Percentiles rank a stretch among this genome's conserved stretches.
phyloP scores from a whole-genome alignment of 306 rosid species.

The Prunus mira region DNA sequence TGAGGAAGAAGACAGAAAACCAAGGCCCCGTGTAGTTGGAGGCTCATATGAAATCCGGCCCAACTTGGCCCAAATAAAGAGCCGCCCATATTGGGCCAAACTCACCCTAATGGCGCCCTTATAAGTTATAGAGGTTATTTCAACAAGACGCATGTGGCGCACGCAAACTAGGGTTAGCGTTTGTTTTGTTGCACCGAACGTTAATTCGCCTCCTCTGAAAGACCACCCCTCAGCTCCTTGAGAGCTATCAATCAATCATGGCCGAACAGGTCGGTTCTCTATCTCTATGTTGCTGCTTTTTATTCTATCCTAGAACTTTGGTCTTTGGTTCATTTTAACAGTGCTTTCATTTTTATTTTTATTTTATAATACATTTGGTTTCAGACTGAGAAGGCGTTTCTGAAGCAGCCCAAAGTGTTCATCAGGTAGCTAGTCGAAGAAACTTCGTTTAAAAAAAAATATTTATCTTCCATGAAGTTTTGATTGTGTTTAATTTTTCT shows the following conservation, averaged over 20 bases:
- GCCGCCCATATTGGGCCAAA: neutral
- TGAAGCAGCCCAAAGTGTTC: slow-evolving; percentile 77
- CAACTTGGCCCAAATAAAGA: neutral
- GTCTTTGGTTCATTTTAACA: neutral
- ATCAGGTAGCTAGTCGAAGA: slow-evolving; percentile 31
- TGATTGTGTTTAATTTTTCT: neutral
- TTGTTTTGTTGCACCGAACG: neutral
- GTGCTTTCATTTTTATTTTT: neutral
- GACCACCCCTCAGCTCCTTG: neutral
- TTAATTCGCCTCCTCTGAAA: slow-evolving; percentile 19
- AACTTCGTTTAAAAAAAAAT: neutral
- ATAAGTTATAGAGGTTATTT: neutral
- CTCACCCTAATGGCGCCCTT: neutral
- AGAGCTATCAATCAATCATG: slow-evolving; percentile 39
- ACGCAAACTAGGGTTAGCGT: slow-evolving; percentile 15
- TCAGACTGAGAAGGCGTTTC: slow-evolving; percentile 78
- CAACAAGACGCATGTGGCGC: neutral
- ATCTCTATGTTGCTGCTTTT: neutral
- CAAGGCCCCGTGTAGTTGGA: no score
- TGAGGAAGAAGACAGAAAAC: no score
- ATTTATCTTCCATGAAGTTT: neutral
- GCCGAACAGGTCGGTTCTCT: slow-evolving; percentile 57
- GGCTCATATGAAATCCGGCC: neutral
- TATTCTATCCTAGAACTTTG: neutral
- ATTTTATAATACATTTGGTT: neutral